Conservation (phyloP, 768 basidiomycete species). For the Mycena galopus region DNA sequence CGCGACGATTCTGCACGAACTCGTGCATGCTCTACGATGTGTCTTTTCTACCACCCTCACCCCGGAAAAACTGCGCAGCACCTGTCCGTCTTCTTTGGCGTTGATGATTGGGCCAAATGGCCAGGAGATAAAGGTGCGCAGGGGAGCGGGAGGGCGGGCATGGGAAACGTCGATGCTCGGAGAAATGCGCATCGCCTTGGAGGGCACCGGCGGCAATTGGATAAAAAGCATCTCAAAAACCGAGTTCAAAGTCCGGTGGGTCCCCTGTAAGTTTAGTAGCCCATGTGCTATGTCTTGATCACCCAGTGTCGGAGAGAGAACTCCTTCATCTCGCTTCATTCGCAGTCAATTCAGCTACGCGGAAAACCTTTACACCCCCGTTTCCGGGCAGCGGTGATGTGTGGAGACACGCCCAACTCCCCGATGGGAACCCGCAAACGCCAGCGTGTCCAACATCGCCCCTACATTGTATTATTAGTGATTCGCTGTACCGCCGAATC, state of each 20-base stretch:
- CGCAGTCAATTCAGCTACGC: too few relatives aligned
- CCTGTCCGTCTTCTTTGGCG: background rate
- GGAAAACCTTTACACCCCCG: too few relatives aligned
- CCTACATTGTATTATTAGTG: too few relatives aligned
- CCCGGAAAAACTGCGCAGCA: background rate
- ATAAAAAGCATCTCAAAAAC: background rate
- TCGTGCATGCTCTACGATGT: background rate
- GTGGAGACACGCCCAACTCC: too few relatives aligned
- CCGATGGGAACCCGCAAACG: too few relatives aligned
- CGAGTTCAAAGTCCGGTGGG: background rate
- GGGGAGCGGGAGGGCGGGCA: background rate
- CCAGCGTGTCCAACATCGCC: too few relatives aligned
- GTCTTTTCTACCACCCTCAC: background rate
- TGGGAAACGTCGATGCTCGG: background rate
- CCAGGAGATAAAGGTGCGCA: too few relatives aligned
- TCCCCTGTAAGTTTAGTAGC: constrained; percentile 6
- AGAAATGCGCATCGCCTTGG: background rate
- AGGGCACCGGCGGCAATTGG: background rate
- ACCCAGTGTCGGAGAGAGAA: too few relatives aligned
- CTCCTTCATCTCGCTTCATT: too few relatives aligned
- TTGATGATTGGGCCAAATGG: background rate
- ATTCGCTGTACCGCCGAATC: too few relatives aligned
- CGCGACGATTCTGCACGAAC: background rate
- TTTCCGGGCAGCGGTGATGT: too few relatives aligned
- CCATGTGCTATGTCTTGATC: too few relatives aligned